phyloP scores from a whole-genome alignment of 208 protist species.

The Kentomonas sorsogonicus region DNA sequence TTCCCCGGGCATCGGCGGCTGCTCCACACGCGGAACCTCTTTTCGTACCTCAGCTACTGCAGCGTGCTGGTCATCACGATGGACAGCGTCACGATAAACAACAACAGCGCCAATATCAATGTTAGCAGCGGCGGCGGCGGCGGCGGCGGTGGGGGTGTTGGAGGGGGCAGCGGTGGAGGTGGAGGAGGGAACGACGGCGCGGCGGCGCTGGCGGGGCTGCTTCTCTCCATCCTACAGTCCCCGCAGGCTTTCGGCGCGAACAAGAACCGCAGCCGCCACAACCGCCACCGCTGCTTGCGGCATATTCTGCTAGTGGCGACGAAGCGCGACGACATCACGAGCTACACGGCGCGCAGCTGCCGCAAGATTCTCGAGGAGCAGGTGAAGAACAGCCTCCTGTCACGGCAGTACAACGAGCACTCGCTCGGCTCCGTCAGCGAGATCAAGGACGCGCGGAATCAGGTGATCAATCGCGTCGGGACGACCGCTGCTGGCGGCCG shows the following conservation, averaged over 20 bases:
- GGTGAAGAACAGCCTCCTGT: conserved; percentile 39
- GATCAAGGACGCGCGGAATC: no score
- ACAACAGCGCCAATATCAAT: no score
- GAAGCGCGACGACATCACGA: conserved; percentile 79
- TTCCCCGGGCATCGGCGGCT: conserved; percentile 78
- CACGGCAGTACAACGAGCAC: no score
- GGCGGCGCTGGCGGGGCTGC: conserved; percentile 60
- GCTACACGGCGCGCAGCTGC: conserved; percentile 72
- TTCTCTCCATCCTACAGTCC: conserved; percentile 49
- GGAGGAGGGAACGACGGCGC: conserved; percentile 66
- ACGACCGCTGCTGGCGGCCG: no score
- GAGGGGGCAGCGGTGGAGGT: no score
- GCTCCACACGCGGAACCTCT: conserved; percentile 34
- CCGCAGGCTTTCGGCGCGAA: conserved; percentile 69
- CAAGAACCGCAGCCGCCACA: no score
- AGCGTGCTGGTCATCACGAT: conserved; percentile 62
- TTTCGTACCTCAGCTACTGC: conserved; percentile 37
- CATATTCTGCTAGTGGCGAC: conserved; percentile 65
- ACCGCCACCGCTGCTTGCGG: no score
- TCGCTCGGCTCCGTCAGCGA: no score
- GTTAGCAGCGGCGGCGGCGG: no score
- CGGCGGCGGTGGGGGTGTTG: no score
- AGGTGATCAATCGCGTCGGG: no score
- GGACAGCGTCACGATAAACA: conserved; percentile 69
- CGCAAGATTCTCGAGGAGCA: conserved; percentile 64